Percentiles rank a stretch among this genome's conserved stretches.
These are phyloP conservation scores for Chlamydomonas urium DNA, from an alignment of 139 green algal genomes.

Conservation along the genomic window DNA sequence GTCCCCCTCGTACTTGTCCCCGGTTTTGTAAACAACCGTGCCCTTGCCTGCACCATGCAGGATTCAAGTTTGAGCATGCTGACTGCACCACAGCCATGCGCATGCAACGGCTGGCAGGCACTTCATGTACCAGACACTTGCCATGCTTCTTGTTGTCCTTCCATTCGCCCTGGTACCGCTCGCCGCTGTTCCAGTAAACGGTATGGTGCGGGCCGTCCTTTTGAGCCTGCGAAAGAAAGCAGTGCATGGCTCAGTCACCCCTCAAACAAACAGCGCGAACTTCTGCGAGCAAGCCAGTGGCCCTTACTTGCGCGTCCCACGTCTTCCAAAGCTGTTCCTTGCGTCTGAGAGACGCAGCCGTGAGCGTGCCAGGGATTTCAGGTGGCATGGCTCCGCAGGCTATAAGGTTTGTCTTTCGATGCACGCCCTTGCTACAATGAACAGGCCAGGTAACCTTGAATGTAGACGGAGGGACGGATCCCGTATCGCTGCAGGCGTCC, in stretches of 20 bases:
- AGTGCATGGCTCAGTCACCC: background rate
- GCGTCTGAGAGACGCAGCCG: constrained; percentile 22
- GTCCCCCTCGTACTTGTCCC: constrained; percentile 73
- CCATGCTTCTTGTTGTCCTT: constrained; percentile 63
- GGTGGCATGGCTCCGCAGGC: constrained; percentile 40
- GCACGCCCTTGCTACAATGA: too few species aligned
- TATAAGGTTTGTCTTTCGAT: too few species aligned
- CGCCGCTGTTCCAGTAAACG: constrained; percentile 52
- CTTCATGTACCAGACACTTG: constrained; percentile 7
- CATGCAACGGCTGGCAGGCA: background rate
- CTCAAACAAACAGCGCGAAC: too few species aligned
- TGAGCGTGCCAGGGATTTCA: constrained; percentile 33
- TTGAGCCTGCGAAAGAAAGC: constrained; percentile 35
- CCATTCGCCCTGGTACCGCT: constrained; percentile 63
- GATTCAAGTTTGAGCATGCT: background rate
- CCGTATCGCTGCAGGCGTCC: too few species aligned
- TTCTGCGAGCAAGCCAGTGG: too few species aligned
- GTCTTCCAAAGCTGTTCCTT: constrained; percentile 39
- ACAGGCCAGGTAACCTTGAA: too few species aligned
- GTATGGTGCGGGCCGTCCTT: constrained; percentile 58
- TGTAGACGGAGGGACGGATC: too few species aligned
- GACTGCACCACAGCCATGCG: too few species aligned
- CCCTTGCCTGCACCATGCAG: constrained; percentile 44
- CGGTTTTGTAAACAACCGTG: constrained; percentile 62
- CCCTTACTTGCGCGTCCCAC: constrained; percentile 11